phyloP scores from a whole-genome alignment of 73 alveolate genomes.

The Tetrahymena malaccensis region DNA sequence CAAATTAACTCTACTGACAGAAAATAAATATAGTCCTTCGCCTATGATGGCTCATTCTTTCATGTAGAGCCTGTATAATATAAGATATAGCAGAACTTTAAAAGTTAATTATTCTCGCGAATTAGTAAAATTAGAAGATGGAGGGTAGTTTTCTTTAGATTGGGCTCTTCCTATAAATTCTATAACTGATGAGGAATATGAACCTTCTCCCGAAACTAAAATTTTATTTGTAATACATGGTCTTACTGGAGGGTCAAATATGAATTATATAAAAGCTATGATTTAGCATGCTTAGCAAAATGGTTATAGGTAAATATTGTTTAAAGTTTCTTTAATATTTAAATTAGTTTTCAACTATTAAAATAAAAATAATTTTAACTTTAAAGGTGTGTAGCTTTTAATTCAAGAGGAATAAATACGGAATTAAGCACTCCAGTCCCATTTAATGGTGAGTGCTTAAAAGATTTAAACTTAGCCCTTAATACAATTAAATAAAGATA shows the following conservation, averaged over 20 bases:
- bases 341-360: neutral
- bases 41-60: neutral
- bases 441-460: neutral
- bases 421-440: neutral
- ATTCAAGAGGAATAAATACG: neutral
- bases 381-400: neutral
- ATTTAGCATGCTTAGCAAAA: conserved; percentile 13
- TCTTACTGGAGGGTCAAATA: conserved; percentile 36
- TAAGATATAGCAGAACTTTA: neutral
- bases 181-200: neutral
- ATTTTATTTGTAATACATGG: conserved; percentile 29
- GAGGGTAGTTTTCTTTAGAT: conserved; percentile 32
- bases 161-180: conserved; percentile 1
- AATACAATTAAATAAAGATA: neutral
- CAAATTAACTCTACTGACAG: neutral
- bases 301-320: conserved; percentile 10
- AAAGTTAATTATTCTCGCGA: neutral
- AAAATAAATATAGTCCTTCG: neutral
- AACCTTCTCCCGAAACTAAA: conserved; percentile 7
- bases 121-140: conserved; percentile 17
- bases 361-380: neutral
- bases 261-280: conserved; percentile 28
- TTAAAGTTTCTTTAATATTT: conserved; percentile 1
- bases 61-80: neutral
- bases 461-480: neutral